Evolutionary conservation across 2,329 filamentous ascomycete species (phyloP).

Genomic region (Cytospora piceicola): DNA sequence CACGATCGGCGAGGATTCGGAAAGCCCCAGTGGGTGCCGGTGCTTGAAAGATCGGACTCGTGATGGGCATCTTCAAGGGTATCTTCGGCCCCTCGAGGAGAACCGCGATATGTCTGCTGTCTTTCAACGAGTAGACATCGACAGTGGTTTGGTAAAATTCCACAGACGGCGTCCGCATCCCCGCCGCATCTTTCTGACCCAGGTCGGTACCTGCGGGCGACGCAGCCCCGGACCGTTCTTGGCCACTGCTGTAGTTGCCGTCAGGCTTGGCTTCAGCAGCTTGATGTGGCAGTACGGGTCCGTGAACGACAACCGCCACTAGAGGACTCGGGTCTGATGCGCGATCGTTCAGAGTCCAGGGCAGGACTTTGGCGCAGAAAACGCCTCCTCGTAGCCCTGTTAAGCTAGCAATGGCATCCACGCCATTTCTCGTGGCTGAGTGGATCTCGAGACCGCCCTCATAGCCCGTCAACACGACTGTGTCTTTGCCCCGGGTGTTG

Average conservation of each 20-base stretch:
- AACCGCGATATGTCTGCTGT: constrained; percentile 71
- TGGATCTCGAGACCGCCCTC: constrained; percentile 81
- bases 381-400: constrained; percentile 81
- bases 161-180: constrained; percentile 44
- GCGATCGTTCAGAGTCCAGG: constrained; percentile 64
- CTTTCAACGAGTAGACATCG: constrained; percentile 83
- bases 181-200: constrained; percentile 31
- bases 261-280: constrained; percentile 43
- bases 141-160: constrained; percentile 83
- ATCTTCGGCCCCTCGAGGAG: constrained; percentile 72
- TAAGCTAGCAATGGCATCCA: constrained; percentile 71
- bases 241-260: constrained; percentile 35
- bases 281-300: constrained; percentile 62
- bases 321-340: constrained; percentile 67
- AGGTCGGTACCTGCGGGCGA: constrained; percentile 46
- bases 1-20: constrained; percentile 72
- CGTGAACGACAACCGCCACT: constrained; percentile 79
- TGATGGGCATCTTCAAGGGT: constrained; percentile 60
- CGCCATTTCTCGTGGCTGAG: constrained; percentile 70
- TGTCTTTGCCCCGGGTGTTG: constrained; percentile 54
- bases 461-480: constrained; percentile 73
- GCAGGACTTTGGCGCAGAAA: constrained; percentile 79
- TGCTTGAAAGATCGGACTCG: constrained; percentile 67
- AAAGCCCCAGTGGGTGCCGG: constrained; percentile 75
- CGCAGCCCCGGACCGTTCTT: constrained; percentile 45